A percentile compares a stretch with the other conserved stretches of the same genome.
These are phyloP conservation scores for Ophiostoma fasciatum DNA, from an alignment of 2,329 filamentous ascomycete genomes.

Conservation along the genomic window DNA sequence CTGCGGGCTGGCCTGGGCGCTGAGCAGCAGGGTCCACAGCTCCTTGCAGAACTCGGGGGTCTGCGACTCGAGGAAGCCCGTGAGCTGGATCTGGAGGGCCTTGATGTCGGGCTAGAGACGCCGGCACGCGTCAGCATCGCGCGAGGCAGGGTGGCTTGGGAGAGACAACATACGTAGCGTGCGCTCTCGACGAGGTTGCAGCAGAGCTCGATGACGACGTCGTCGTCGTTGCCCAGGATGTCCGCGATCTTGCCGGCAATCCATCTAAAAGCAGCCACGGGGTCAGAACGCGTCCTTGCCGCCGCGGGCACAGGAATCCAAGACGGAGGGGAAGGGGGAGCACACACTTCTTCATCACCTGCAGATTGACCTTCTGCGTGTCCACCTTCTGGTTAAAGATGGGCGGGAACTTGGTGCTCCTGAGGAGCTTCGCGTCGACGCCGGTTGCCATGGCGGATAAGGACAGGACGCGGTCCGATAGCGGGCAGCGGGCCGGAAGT, in stretches of 20 bases:
- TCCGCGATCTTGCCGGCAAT: conserved; percentile 77
- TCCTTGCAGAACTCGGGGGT: conserved; percentile 83
- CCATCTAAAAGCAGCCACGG: conserved; percentile 74
- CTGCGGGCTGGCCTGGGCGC: conserved; percentile 74
- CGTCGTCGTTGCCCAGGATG: conserved; percentile 84
- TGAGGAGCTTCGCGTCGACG: conserved; percentile 78
- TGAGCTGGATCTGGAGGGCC: conserved; percentile 82
- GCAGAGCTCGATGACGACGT: conserved; percentile 82
- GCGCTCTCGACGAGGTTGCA: conserved; percentile 57
- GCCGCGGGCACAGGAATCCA: too few relatives aligned
- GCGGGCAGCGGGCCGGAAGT: too few relatives aligned
- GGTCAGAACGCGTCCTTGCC: too few relatives aligned
- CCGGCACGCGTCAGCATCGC: not conserved
- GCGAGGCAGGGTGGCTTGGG: not conserved
- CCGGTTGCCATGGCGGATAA: conserved; percentile 70
- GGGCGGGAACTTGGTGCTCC: conserved; percentile 81
- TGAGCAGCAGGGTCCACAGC: conserved; percentile 80
- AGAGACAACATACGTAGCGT: conserved; percentile 49
- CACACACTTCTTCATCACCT: conserved; percentile 90
- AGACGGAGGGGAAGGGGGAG: too few relatives aligned
- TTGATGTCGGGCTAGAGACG: conserved; percentile 75
- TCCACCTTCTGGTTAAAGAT: conserved; percentile 95
- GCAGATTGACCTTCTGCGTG: conserved; percentile 91
- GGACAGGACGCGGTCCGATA: too few relatives aligned
- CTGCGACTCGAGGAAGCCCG: conserved; percentile 88